Conservation (phyloP, 2,329 filamentous ascomycete genomes). For the Epichloe sp. region DNA sequence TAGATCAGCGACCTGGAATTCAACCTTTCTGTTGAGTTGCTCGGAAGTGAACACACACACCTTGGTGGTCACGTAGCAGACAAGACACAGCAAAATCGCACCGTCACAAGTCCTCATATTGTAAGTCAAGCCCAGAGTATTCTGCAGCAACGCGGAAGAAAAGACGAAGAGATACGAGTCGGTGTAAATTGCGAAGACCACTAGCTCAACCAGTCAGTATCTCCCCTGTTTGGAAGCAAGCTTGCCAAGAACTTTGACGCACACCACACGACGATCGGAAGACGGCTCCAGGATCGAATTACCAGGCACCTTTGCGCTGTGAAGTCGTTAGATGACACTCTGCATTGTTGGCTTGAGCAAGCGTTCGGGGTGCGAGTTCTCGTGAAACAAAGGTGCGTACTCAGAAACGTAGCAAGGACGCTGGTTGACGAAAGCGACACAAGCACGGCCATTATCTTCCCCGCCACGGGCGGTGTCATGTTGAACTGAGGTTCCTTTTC, state of each 20-base stretch:
- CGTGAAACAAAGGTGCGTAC: conserved; percentile 12
- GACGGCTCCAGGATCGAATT: conserved; percentile 25
- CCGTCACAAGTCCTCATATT: conserved; percentile 38
- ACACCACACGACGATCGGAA: conserved; percentile 32
- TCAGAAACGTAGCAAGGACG: conserved; percentile 23
- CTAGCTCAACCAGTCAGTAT: conserved; percentile 19
- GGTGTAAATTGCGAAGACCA: conserved; percentile 45
- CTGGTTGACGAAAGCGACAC: conserved; percentile 20
- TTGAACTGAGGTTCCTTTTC: not conserved
- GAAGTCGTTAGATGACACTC: not conserved
- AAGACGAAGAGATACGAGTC: conserved; percentile 50
- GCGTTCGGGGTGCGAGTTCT: not conserved
- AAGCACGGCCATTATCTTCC: conserved; percentile 1
- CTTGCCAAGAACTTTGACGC: not conserved
- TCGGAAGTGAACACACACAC: conserved; percentile 26
- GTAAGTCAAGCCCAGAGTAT: conserved; percentile 42
- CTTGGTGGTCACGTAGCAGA: conserved; percentile 51
- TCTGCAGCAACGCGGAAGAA: conserved; percentile 41
- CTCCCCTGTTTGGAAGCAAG: no score
- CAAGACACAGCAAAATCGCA: conserved; percentile 46
- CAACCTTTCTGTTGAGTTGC: no score
- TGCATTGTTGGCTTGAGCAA: not conserved
- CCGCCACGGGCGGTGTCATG: conserved; percentile 1
- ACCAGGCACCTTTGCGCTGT: conserved; percentile 24
- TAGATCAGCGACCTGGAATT: not conserved